Evolutionary conservation across 495 filamentous ascomycete species (phyloP).

Genomic region (Hypoxylon crocopeplum): DNA sequence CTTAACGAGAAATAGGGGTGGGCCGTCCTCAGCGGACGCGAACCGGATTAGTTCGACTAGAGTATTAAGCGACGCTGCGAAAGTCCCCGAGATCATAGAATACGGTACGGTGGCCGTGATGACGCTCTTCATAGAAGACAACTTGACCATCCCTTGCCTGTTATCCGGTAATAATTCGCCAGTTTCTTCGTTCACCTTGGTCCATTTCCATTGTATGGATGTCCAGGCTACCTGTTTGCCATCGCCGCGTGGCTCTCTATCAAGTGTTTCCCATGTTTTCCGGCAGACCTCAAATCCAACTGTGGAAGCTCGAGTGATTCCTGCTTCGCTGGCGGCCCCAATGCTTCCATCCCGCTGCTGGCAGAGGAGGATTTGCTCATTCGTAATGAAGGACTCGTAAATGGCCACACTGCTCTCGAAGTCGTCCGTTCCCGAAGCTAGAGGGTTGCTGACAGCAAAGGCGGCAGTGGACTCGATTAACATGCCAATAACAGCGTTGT

Average conservation of each 20-base stretch:
- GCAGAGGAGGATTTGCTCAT: slow-evolving; percentile 3
- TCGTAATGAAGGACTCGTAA: slow-evolving; percentile 2
- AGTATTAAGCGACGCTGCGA: background rate
- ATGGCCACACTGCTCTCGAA: slow-evolving; percentile 7
- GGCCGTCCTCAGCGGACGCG: background rate
- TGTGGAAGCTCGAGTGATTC: slow-evolving; percentile 3
- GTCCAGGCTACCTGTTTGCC: background rate
- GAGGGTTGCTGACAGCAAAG: background rate
- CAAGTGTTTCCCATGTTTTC: background rate
- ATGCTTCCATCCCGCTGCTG: slow-evolving; percentile 4
- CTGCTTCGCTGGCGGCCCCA: slow-evolving; percentile 1
- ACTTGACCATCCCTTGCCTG: background rate
- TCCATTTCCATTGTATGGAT: slow-evolving; percentile 2
- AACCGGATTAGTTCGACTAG: background rate
- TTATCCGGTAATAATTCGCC: background rate
- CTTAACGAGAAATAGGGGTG: background rate
- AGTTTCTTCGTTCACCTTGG: slow-evolving; percentile 4
- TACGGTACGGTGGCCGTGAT: slow-evolving; percentile 1
- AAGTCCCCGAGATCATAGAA: background rate
- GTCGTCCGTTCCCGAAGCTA: slow-evolving; percentile 1
- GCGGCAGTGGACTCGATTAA: background rate
- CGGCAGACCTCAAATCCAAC: slow-evolving; percentile 2
- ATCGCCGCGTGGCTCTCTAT: background rate
- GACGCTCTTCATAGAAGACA: slow-evolving; percentile 5
- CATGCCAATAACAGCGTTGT: background rate